Conservation (phyloP, 495 filamentous ascomycete genomes). For the Aspergillus sparsus region DNA sequence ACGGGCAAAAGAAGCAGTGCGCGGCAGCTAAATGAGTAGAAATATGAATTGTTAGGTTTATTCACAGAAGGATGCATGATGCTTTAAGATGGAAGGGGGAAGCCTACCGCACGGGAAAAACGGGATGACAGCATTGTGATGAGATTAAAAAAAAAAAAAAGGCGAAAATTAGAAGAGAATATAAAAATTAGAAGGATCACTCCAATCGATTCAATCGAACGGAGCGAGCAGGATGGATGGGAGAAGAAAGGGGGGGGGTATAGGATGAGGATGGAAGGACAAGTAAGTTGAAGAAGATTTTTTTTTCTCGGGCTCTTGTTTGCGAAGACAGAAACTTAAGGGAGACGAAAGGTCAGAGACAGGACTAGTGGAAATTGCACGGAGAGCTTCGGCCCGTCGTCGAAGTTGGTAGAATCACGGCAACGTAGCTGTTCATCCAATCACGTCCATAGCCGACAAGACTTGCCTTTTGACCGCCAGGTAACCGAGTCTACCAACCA, state of each 20-base stretch:
- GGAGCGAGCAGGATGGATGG: conserved; percentile 34
- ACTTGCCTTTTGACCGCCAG: conserved; percentile 18
- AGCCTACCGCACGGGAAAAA: conserved; percentile 69
- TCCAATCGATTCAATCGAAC: conserved; percentile 46
- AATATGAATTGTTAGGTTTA: conserved; percentile 24
- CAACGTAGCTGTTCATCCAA: conserved; percentile 15
- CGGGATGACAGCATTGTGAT: conserved; percentile 58
- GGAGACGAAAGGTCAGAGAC: conserved; percentile 25
- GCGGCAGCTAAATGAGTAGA: conserved; percentile 39
- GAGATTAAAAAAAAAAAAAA: conserved; percentile 28
- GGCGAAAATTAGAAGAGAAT: conserved; percentile 42
- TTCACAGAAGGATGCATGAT: neutral
- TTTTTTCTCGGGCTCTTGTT: conserved; percentile 21
- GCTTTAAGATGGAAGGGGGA: conserved; percentile 15
- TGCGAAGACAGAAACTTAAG: conserved; percentile 27
- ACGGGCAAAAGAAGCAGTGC: conserved; percentile 49
- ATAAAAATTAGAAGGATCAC: conserved; percentile 31
- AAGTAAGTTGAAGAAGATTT: conserved; percentile 32
- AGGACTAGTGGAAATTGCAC: conserved; percentile 54
- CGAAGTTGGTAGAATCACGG: conserved; percentile 47
- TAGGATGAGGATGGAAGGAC: conserved; percentile 33
- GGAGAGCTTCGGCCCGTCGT: conserved; percentile 45
- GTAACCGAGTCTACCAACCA: conserved; percentile 20
- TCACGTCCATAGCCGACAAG: conserved; percentile 6
- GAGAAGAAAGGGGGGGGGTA: conserved; percentile 31